A percentile compares a stretch with the other conserved stretches of the same genome.
phyloP scores from a whole-genome alignment of 306 rosid genomes.

The Morella rubra region DNA sequence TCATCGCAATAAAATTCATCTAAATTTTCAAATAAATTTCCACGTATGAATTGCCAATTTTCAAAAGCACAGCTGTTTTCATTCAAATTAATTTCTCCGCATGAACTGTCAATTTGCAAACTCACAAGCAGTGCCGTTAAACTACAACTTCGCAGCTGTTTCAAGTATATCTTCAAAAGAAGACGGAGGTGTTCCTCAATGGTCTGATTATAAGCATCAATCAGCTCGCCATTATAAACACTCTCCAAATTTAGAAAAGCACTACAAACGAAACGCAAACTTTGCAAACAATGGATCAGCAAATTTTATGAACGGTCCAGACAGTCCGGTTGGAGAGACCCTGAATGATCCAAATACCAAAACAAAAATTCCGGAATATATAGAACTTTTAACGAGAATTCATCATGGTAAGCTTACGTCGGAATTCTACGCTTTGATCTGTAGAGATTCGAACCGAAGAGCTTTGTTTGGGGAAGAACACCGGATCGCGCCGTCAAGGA shows the following conservation, averaged over 20 bases:
- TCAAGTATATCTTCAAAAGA: no score
- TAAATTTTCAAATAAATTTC: no score
- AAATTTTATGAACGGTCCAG: not conserved
- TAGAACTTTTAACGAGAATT: not conserved
- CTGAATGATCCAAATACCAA: not conserved
- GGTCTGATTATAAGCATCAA: not conserved
- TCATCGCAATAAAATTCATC: no score
- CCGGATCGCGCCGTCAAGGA: slow-evolving; percentile 37
- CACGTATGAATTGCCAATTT: no score
- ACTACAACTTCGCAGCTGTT: no score
- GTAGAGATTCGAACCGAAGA: slow-evolving; percentile 23
- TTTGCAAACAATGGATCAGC: not conserved
- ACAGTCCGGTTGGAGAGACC: not conserved
- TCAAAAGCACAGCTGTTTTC: no score
- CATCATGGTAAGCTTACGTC: slow-evolving; percentile 36
- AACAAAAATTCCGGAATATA: not conserved
- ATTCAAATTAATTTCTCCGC: no score
- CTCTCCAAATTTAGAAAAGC: no score
- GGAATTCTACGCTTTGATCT: slow-evolving; percentile 33
- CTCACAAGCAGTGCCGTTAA: no score
- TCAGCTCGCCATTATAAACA: not conserved
- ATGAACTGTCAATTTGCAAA: no score
- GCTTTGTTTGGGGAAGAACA: slow-evolving; percentile 25
- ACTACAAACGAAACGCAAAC: no score
- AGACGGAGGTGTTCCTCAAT: not conserved